Percentiles rank a stretch among this genome's conserved stretches.
Evolutionary conservation across 176 grass and related monocot species (phyloP).

Genomic region (Zizania latifolia): DNA sequence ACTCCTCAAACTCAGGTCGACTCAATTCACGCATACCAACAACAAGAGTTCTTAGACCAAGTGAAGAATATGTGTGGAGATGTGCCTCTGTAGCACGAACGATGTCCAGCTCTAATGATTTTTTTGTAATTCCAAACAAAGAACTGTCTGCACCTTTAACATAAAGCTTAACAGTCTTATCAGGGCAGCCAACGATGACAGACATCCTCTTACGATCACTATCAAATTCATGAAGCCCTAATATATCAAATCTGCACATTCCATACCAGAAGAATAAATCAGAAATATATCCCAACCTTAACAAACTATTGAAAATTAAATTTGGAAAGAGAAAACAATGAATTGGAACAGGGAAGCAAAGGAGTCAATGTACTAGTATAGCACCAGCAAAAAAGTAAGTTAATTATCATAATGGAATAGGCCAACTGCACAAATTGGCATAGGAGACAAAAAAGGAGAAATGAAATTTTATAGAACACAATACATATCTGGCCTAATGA

Average conservation of each 20-base stretch:
- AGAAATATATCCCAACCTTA: conserved; percentile 10
- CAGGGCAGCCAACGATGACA: conserved; percentile 64
- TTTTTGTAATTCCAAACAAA: conserved; percentile 62
- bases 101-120: conserved; percentile 41
- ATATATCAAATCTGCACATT: conserved; percentile 60
- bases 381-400: neutral
- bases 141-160: conserved; percentile 87
- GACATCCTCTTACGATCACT: conserved; percentile 97
- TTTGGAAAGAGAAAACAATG: neutral
- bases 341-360: neutral
- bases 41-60: conserved; percentile 74
- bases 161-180: conserved; percentile 67
- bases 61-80: conserved; percentile 67
- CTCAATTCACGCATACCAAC: conserved; percentile 54
- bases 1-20: conserved; percentile 49
- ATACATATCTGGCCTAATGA: neutral
- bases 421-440: neutral
- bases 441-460: neutral
- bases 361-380: conserved; percentile 9
- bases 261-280: conserved; percentile 20
- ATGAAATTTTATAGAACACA: neutral
- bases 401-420: neutral
- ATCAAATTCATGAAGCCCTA: conserved; percentile 94
- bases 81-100: conserved; percentile 54
- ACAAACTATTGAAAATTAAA: conserved; percentile 18